Base-by-base conservation (phyloP, 2,329 filamentous ascomycete genomes). In the Fusarium domesticum region DNA sequence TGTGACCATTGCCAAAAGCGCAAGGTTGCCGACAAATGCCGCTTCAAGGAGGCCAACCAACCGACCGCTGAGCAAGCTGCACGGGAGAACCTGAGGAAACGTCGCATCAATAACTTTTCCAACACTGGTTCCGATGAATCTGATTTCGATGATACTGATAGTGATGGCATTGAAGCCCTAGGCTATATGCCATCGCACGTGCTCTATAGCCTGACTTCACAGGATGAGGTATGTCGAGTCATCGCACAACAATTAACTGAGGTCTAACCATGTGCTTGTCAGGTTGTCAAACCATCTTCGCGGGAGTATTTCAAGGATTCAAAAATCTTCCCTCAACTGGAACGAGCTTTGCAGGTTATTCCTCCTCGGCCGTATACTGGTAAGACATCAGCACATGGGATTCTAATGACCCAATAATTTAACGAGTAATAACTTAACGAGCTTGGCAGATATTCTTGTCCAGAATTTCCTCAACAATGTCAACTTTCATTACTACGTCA, bases 1-100 rank as follows among this genome's bases (percentile, higher is more conserved):
- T 70, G 67, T 43, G 65, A 64, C 38, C 67, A 69, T 42, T 70
- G 67, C 43, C 64, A 65, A 45, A 68, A 68, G 44, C 65, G 67
- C 49, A 67, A 69, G 43, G 65, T 69, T 19, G 60, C 63, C 34
- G 60, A 66, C 43, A 62, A 63, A 48, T 70, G 67, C 43, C 57
- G 57, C 32, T 70, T 69, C 47, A 61, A 51, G 36, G 52, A 55
- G 38, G 40, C 50, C 37, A 55, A 49, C 20, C 58, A 56, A 30
- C 44, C 43, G n/a, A 43, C 47, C 25, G 43, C 46, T 4, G 62
- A 63, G 28, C 63, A 54, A 20, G 38, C 50, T 16, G 37, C 46
- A 20, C 44, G 52, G 31, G 56, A 54, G 15, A 47, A 39, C 12
- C 37, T 43, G 10, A 51, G 55, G 32, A 65, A 63, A 38, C 58